phyloP scores from a whole-genome alignment of 495 filamentous ascomycete genomes.

The Podospora australis region DNA sequence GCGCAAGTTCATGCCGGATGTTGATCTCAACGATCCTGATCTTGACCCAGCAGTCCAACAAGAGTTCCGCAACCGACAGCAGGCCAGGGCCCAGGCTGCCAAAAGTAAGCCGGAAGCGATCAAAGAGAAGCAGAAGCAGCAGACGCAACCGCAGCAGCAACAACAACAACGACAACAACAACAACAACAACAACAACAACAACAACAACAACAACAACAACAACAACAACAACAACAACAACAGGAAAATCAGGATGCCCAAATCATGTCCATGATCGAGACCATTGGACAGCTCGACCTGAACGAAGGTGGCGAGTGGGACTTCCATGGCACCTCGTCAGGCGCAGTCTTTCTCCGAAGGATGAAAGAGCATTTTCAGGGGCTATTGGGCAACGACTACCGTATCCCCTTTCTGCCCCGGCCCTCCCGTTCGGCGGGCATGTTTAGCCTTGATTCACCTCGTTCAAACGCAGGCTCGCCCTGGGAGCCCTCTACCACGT shows the following conservation, averaged over 20 bases:
- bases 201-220: slow-evolving; percentile 2
- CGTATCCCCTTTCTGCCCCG: slow-evolving; percentile 43
- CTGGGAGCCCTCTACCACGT: slow-evolving; percentile 54
- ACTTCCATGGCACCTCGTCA: slow-evolving; percentile 91
- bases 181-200: slow-evolving; percentile 31
- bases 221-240: slow-evolving; percentile 3
- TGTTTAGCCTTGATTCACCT: slow-evolving; percentile 61
- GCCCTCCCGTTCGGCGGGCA: slow-evolving; percentile 29
- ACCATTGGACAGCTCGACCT: slow-evolving; percentile 83
- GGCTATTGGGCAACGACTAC: slow-evolving; percentile 54
- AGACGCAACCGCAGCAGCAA: no score
- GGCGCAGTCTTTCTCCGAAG: slow-evolving; percentile 79
- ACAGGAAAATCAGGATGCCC: slow-evolving; percentile 55
- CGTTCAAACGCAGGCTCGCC: slow-evolving; percentile 47
- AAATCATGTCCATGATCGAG: slow-evolving; percentile 92
- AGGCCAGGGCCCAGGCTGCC: slow-evolving; percentile 31
- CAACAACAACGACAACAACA: slow-evolving; percentile 2
- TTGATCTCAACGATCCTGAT: slow-evolving; percentile 77
- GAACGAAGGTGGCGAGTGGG: slow-evolving; percentile 87
- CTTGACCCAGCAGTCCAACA: slow-evolving; percentile 64
- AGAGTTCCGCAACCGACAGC: slow-evolving; percentile 44
- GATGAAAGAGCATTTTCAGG: slow-evolving; percentile 72
- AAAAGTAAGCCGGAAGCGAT: slow-evolving; percentile 28
- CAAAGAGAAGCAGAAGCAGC: no score
- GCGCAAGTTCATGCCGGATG: slow-evolving; percentile 70